phyloP scores from a whole-genome alignment of 2,329 filamentous ascomycete genomes.

The Tolypocladium cylindrosporum region DNA sequence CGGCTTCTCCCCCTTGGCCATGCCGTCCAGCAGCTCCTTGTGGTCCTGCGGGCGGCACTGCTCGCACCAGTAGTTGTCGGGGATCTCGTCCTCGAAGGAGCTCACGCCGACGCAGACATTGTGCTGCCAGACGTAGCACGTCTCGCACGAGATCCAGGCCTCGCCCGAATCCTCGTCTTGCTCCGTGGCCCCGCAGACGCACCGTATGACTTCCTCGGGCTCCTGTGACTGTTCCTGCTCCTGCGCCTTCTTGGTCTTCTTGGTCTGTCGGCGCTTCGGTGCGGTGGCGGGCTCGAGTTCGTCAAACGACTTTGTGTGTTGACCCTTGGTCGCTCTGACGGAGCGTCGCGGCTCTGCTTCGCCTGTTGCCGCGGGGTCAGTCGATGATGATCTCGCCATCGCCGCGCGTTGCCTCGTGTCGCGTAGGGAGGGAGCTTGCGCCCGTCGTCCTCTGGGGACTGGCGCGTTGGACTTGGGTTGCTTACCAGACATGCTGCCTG shows the following conservation, averaged over 20 bases:
- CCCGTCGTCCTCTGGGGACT: neutral
- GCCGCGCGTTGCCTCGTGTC: neutral
- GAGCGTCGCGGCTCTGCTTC: constrained; percentile 80
- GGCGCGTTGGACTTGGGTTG: constrained; percentile 1
- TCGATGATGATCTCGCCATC: constrained; percentile 3
- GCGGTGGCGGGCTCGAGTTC: constrained; percentile 51
- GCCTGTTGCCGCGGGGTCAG: constrained; percentile 17
- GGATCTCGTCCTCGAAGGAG: constrained; percentile 66
- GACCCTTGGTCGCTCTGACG: constrained; percentile 91
- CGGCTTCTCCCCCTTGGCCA: constrained; percentile 70
- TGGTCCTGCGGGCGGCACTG: constrained; percentile 79
- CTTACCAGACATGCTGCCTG: constrained; percentile 25
- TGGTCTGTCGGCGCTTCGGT: constrained; percentile 42
- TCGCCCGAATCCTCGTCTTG: constrained; percentile 79
- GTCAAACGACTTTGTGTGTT: constrained; percentile 83
- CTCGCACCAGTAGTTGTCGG: constrained; percentile 87
- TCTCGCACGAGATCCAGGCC: constrained; percentile 93
- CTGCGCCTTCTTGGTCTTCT: constrained; percentile 50
- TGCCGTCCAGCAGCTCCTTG: constrained; percentile 66
- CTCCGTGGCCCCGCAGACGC: constrained; percentile 81
- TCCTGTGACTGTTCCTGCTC: constrained; percentile 47
- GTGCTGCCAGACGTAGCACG: constrained; percentile 91
- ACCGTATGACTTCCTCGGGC: constrained; percentile 71
- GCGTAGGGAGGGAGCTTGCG: neutral
- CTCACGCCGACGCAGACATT: constrained; percentile 88